Conservation (phyloP, 306 rosid genomes). For the Geum urbanum region DNA sequence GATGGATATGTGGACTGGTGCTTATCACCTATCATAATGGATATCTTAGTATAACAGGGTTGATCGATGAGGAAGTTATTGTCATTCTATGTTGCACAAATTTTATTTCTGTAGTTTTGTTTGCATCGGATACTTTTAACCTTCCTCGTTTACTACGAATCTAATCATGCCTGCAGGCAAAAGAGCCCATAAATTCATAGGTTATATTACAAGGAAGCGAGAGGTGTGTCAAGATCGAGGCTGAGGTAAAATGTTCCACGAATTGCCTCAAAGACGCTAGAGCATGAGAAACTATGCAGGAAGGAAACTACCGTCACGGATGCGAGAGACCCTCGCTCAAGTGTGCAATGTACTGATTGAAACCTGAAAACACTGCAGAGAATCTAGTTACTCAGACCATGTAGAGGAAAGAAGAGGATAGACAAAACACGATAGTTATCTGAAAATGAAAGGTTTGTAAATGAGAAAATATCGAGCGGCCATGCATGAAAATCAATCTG, state of each 20-base stretch:
- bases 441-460: neutral
- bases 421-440: neutral
- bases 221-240: neutral
- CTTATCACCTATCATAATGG: neutral
- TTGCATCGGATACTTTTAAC: neutral
- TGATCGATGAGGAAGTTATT: neutral
- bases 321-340: neutral
- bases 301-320: neutral
- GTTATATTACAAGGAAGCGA: no score
- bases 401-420: neutral
- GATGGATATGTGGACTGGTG: neutral
- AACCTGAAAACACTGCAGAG: neutral
- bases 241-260: neutral
- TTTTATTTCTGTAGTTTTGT: neutral
- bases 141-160: neutral
- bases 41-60: neutral
- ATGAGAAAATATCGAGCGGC: neutral
- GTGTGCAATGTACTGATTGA: neutral
- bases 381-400: neutral
- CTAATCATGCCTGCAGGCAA: neutral
- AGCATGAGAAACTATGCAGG: neutral
- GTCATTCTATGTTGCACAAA: neutral
- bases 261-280: neutral
- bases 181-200: neutral
- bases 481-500: neutral